These are phyloP conservation scores for Oidiodendron maius DNA, from an alignment of 495 filamentous ascomycete genomes.

Conservation along the genomic window DNA sequence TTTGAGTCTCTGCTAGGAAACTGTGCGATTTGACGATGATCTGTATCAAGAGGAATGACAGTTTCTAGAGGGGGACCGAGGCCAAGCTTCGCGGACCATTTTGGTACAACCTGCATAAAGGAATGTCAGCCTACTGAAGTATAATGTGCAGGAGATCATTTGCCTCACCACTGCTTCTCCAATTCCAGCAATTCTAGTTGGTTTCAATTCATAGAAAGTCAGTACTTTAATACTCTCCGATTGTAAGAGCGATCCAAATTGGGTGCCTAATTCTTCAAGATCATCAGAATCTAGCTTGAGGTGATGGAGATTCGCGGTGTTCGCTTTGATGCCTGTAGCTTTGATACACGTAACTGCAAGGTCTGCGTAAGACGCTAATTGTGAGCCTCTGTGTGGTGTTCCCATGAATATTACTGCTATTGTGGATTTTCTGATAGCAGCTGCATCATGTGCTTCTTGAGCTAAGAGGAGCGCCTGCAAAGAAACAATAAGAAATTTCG, in stretches of 20 bases:
- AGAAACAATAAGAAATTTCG: too few relatives aligned
- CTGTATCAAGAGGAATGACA: too few relatives aligned
- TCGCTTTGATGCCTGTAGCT: slow-evolving; percentile 1
- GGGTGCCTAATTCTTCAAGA: background rate
- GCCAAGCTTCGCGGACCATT: too few relatives aligned
- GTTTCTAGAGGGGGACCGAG: too few relatives aligned
- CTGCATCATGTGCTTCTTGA: slow-evolving; percentile 21
- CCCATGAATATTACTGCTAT: slow-evolving; percentile 27
- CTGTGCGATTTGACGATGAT: too few relatives aligned
- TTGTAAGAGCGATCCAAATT: slow-evolving; percentile 7
- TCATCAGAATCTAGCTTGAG: background rate
- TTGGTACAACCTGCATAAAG: too few relatives aligned
- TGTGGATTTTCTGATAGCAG: slow-evolving; percentile 17
- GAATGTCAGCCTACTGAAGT: too few relatives aligned
- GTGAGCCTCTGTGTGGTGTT: slow-evolving; percentile 25
- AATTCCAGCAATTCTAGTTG: too few relatives aligned
- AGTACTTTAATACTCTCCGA: slow-evolving; percentile 3
- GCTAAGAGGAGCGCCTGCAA: too few relatives aligned
- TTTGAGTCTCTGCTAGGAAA: too few relatives aligned
- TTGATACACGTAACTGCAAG: slow-evolving; percentile 2
- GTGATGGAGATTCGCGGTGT: slow-evolving; percentile 6
- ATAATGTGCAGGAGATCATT: too few relatives aligned
- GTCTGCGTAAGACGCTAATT: slow-evolving; percentile 14
- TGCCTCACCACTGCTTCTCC: too few relatives aligned
- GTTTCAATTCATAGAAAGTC: slow-evolving; percentile 8